Conservation (phyloP, 1,284 basidiomycete species). For the Microbotryum saponariae region DNA sequence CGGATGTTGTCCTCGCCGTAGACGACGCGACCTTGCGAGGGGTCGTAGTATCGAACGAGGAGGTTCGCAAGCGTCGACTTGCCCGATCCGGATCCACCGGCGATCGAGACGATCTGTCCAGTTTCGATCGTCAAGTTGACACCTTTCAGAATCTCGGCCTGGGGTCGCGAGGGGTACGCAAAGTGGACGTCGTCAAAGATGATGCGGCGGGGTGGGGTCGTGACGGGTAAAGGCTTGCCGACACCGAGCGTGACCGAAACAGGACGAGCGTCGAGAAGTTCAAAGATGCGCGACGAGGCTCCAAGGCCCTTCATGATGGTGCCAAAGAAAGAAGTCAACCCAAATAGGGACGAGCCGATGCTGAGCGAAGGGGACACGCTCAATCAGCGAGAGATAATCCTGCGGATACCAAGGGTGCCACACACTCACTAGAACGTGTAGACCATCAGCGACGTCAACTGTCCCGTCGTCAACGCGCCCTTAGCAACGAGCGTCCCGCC, state of each 20-base stretch:
- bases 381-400: constrained; percentile 35
- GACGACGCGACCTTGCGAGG: constrained; percentile 66
- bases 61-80: constrained; percentile 87
- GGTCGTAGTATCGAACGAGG: constrained; percentile 88
- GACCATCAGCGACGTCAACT: constrained; percentile 67
- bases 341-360: constrained; percentile 38
- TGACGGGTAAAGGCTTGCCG: constrained; percentile 45
- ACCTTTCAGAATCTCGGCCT: constrained; percentile 59
- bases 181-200: constrained; percentile 68
- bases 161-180: constrained; percentile 70
- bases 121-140: constrained; percentile 61
- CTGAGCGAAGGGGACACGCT: constrained; percentile 27
- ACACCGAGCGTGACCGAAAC: constrained; percentile 55
- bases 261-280: constrained; percentile 63
- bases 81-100: constrained; percentile 40
- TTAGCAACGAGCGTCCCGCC: constrained; percentile 84
- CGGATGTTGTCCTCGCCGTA: constrained; percentile 65
- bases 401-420: neutral
- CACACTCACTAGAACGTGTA: constrained; percentile 54
- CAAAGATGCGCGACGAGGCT: constrained; percentile 85
- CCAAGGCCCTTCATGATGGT: constrained; percentile 65
- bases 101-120: constrained; percentile 45
- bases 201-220: constrained; percentile 53
- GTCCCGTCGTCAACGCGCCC: constrained; percentile 80
- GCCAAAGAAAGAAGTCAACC: constrained; percentile 44